Conservation (phyloP, 2,329 filamentous ascomycete species). For the Aspergillus hiratsukae region DNA sequence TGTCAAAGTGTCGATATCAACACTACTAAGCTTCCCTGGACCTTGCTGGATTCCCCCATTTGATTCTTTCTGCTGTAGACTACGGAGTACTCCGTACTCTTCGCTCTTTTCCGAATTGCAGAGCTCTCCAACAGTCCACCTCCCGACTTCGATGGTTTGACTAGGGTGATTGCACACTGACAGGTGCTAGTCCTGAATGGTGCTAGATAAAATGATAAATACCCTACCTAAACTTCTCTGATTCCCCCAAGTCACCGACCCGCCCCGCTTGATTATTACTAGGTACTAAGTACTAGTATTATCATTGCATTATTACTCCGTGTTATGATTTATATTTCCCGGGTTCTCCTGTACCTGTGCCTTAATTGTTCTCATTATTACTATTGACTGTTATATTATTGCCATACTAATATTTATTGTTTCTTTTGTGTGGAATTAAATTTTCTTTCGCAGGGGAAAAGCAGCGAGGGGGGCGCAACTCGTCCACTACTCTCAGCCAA, state of each 20-base stretch:
- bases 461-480: background rate
- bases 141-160: constrained; percentile 20
- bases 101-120: background rate
- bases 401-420: background rate
- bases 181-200: background rate
- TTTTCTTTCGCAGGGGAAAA: background rate
- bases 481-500: background rate
- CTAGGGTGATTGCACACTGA: background rate
- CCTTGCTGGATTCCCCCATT: background rate
- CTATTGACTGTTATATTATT: background rate
- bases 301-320: background rate
- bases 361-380: background rate
- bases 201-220: background rate
- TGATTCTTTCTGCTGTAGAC: background rate
- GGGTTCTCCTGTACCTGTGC: background rate
- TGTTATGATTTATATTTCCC: background rate
- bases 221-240: background rate
- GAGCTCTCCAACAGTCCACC: constrained; percentile 15
- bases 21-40: background rate
- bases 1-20: too few relatives aligned
- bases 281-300: background rate
- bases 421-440: background rate
- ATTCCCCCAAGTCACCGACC: background rate
- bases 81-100: background rate
- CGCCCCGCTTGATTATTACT: background rate